A percentile compares a stretch with the other conserved stretches of the same genome.
Conservation (phyloP, 2,329 filamentous ascomycete species). For the Torrubiellomyces zombiae region DNA sequence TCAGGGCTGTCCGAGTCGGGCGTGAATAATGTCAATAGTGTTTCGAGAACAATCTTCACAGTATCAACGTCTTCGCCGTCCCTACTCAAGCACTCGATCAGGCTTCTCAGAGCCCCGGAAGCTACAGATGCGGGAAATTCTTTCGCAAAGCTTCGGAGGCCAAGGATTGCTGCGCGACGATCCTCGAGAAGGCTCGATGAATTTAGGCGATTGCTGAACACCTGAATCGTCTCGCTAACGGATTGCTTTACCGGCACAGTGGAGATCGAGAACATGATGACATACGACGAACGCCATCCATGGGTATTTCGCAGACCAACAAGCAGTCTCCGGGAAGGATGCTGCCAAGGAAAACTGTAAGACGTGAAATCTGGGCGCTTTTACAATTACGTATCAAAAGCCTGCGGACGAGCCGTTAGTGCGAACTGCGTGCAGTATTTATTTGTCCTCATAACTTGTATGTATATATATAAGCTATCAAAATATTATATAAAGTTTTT, state of each 20-base stretch:
- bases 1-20: slow-evolving; percentile 61
- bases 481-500: slow-evolving; percentile 1
- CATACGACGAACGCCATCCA: no score
- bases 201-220: slow-evolving; percentile 70
- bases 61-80: slow-evolving; percentile 94
- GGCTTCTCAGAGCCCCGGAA: slow-evolving; percentile 72
- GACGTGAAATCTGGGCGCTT: no score
- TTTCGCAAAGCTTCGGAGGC: slow-evolving; percentile 88
- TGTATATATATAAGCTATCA: no score
- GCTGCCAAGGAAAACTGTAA: no score
- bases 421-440: no score
- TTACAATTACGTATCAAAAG: no score
- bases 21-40: slow-evolving; percentile 78
- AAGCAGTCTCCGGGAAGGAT: no score
- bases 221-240: slow-evolving; percentile 83
- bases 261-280: slow-evolving; percentile 46
- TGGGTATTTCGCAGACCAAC: no score
- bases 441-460: no score
- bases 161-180: slow-evolving; percentile 79
- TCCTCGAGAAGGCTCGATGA: slow-evolving; percentile 90
- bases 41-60: slow-evolving; percentile 87
- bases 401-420: no score
- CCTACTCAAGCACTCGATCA: slow-evolving; percentile 71
- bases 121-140: slow-evolving; percentile 91
- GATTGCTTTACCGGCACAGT: slow-evolving; percentile 85